Conservation (phyloP, 2,329 filamentous ascomycete genomes). For the Trichophyton rubrum region DNA sequence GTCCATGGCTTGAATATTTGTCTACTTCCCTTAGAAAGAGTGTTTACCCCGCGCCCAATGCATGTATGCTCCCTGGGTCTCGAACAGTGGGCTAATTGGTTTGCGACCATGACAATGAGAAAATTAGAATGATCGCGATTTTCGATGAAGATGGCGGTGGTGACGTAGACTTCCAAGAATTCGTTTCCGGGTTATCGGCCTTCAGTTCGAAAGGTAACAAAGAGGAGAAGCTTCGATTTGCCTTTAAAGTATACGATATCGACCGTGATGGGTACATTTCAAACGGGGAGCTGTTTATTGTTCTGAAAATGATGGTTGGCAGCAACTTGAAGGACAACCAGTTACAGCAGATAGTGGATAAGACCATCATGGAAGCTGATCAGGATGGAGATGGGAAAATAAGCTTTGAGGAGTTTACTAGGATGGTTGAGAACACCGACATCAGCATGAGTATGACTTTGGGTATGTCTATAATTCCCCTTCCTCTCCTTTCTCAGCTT, state of each 20-base stretch:
- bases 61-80: neutral
- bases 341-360: conserved; percentile 97
- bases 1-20: neutral
- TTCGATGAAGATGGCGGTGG: conserved; percentile 98
- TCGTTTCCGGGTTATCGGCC: conserved; percentile 85
- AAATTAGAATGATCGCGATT: conserved; percentile 87
- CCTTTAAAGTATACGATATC: conserved; percentile 99
- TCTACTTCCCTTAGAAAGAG: neutral
- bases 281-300: conserved; percentile 97
- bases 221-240: conserved; percentile 94
- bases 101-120: neutral
- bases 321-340: conserved; percentile 99
- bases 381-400: conserved; percentile 94
- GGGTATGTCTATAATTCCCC: conserved; percentile 33
- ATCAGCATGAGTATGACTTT: conserved; percentile 56
- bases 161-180: conserved; percentile 97
- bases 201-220: conserved; percentile 99
- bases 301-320: conserved; percentile 99
- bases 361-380: conserved; percentile 99
- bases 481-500: neutral
- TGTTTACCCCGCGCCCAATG: neutral
- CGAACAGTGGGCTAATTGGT: neutral
- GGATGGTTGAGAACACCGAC: conserved; percentile 95
- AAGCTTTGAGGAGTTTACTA: conserved; percentile 96
- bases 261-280: conserved; percentile 97